Conservation (phyloP, 2,329 filamentous ascomycete genomes). For the Pseudocercospora fuligena region DNA sequence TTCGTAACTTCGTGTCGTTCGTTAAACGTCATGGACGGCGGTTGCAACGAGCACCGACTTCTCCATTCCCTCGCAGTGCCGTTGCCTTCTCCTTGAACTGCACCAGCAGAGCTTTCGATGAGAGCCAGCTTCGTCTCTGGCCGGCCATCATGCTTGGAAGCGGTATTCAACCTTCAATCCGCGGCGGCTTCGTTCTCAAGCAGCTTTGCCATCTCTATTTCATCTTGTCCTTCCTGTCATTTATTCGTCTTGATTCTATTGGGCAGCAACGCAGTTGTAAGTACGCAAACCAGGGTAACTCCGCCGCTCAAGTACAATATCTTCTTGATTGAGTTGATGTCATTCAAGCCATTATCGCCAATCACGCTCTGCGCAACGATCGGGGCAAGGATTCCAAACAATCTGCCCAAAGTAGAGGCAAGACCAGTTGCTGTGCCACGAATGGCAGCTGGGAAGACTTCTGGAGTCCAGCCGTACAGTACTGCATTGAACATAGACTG, state of each 20-base stretch:
- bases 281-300: constrained; percentile 58
- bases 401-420: constrained; percentile 63
- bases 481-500: constrained; percentile 59
- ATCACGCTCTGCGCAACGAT: constrained; percentile 56
- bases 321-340: constrained; percentile 47
- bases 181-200: background rate
- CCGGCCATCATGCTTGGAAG: background rate
- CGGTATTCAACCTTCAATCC: background rate
- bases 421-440: constrained; percentile 56
- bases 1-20: background rate
- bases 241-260: constrained; percentile 39
- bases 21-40: background rate
- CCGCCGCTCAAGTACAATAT: constrained; percentile 63
- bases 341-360: constrained; percentile 25
- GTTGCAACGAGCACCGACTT: background rate
- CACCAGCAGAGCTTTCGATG: background rate
- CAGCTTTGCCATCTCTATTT: background rate
- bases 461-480: constrained; percentile 58
- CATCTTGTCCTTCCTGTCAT: background rate
- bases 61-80: background rate
- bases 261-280: constrained; percentile 57
- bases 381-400: constrained; percentile 64
- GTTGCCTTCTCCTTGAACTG: background rate
- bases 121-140: background rate
- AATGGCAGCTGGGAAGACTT: constrained; percentile 57